Base-by-base conservation (phyloP, 805 yeast species). In the Candida palmyrensis region DNA sequence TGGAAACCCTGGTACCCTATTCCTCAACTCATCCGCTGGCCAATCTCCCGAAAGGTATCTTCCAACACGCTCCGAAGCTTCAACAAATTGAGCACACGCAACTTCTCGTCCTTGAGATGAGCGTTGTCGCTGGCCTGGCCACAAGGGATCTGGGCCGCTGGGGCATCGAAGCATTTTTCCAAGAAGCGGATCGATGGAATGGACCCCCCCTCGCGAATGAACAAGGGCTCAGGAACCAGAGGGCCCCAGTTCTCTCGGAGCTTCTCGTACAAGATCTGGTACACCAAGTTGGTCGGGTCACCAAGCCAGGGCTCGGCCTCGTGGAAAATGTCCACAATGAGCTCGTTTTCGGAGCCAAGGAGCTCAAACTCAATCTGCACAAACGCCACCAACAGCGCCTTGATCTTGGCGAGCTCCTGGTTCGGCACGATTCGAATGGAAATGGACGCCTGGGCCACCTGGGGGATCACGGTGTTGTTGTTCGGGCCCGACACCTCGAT, bases 261-360 rank as follows among this genome's bases (percentile, higher is more conserved):
- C 32, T 83, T 86, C 16, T 74, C 62, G 35, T 71, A 67, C 22
- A 92, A 62, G 6, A 82, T 68, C 45, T 75, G 69, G 54, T 84
- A 92, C 2, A 89, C 86, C 27, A 68, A 69, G 49, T 85, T 88
- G 10, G 67, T 58, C 10, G 89, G 82, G 45, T 92, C 88, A 4
- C 97, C 97, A 7, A 90, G 62, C 98, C 98, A 90, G 2, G 97
- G 95, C 47, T 89, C 97, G 0, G 96, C 95, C 49, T 83, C 90
- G 49, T 87, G 88, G 38, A 79, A 70, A 26, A 89, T 70, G 16
- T 71, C 65, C 14, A 89, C 60, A 9, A 59, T 54, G 23, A 90
- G 47, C 18, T 71, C 68, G 53, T 92, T 92, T 5, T 71, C 73
- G 11, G 32, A 21, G 2, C 66, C 48, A 20, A 86, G 54, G 10